Percentiles rank a stretch among this genome's conserved stretches.
These are phyloP conservation scores for Logfia minima DNA, from an alignment of 129 eudicot species.

Conservation along the genomic window DNA sequence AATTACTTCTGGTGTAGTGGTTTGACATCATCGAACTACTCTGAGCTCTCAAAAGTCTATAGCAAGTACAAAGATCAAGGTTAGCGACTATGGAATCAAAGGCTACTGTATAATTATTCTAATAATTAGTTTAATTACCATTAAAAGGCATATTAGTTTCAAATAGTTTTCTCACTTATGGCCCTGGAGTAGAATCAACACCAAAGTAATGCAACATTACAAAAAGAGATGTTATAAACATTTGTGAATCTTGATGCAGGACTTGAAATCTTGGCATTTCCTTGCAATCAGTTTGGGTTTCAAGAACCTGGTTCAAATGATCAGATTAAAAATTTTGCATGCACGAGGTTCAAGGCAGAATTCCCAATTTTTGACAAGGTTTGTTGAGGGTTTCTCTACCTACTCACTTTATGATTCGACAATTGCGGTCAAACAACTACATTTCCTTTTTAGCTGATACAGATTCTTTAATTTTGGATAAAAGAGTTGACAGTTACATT, in stretches of 20 bases:
- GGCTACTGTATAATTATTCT: not conserved
- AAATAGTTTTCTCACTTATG: not conserved
- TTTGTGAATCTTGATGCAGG: constrained; percentile 47
- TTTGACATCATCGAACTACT: constrained; percentile 79
- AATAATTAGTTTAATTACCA: too few species aligned
- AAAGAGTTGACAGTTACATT: not conserved
- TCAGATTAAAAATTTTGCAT: constrained; percentile 81
- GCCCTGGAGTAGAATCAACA: not conserved
- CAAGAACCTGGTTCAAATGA: constrained; percentile 93
- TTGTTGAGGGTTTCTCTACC: constrained; percentile 14
- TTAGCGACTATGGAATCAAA: constrained; percentile 22
- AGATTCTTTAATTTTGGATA: not conserved
- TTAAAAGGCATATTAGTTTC: not conserved
- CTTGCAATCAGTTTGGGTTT: constrained; percentile 89
- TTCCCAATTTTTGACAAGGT: constrained; percentile 97
- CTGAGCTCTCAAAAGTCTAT: constrained; percentile 75
- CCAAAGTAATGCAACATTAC: not conserved
- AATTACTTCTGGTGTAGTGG: constrained; percentile 54
- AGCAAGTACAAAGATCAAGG: constrained; percentile 92
- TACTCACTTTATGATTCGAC: constrained; percentile 14
- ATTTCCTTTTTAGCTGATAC: not conserved
- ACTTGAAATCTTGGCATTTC: constrained; percentile 86
- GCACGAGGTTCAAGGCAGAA: constrained; percentile 86
- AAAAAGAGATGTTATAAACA: constrained; percentile 3
- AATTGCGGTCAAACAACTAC: not conserved